A percentile compares a stretch with the other conserved stretches of the same genome.
Conservation (phyloP, 2,329 filamentous ascomycete genomes). For the Fusarium sp. region DNA sequence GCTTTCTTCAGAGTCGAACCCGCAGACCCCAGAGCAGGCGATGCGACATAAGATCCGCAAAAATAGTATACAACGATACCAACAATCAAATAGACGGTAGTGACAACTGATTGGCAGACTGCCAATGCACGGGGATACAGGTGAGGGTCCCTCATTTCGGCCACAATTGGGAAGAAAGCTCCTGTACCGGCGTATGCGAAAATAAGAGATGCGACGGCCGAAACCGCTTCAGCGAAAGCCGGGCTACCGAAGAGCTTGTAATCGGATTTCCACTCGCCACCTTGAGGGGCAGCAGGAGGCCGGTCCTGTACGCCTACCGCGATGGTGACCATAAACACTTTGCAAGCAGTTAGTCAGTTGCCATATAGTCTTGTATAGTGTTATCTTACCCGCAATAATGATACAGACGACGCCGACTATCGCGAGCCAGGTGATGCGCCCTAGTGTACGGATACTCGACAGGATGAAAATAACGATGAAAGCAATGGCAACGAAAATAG, state of each 20-base stretch:
- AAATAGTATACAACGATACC: conserved; percentile 56
- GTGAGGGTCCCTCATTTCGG: conserved; percentile 48
- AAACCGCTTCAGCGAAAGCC: not conserved
- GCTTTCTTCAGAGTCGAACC: no score
- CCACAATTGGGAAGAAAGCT: conserved; percentile 45
- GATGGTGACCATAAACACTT: conserved; percentile 23
- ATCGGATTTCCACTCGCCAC: not conserved
- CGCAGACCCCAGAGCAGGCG: no score
- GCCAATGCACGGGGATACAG: conserved; percentile 21
- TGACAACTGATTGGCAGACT: conserved; percentile 39
- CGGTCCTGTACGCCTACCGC: conserved; percentile 22
- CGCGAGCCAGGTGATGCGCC: conserved; percentile 46
- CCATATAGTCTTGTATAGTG: not conserved
- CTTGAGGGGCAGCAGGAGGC: conserved; percentile 8
- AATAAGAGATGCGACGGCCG: conserved; percentile 46
- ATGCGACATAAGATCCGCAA: conserved; percentile 57
- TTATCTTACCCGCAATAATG: not conserved
- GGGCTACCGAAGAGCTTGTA: conserved; percentile 11
- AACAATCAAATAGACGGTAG: conserved; percentile 47
- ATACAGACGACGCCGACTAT: conserved; percentile 32
- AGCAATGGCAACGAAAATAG: conserved; percentile 52
- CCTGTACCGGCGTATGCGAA: conserved; percentile 52
- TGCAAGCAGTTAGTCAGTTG: no score
- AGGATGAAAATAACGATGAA: conserved; percentile 39
- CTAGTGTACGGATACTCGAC: conserved; percentile 46